Evolutionary conservation across 2,329 filamentous ascomycete genomes (phyloP).

Genomic region (Furcasterigmium sp.): DNA sequence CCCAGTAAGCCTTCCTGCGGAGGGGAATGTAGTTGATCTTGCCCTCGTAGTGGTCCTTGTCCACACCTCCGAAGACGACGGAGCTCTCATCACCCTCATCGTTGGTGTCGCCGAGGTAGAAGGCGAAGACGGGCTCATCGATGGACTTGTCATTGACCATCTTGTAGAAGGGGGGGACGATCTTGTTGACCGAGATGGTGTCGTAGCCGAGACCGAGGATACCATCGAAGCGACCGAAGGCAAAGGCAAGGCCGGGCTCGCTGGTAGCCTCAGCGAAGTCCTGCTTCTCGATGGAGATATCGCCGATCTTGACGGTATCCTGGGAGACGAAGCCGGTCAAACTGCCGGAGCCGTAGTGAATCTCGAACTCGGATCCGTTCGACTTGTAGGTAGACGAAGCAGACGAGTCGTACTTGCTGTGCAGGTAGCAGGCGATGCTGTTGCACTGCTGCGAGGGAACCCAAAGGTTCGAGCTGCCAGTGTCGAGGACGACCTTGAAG

Average conservation of each 20-base stretch:
- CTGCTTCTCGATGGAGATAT: conserved; percentile 81
- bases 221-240: conserved; percentile 95
- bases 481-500: conserved; percentile 99
- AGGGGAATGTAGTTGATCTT: conserved; percentile 91
- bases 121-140: conserved; percentile 90
- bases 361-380: conserved; percentile 90
- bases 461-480: conserved; percentile 98
- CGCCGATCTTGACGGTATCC: conserved; percentile 81
- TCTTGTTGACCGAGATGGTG: conserved; percentile 93
- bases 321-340: conserved; percentile 91
- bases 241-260: conserved; percentile 94
- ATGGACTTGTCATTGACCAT: conserved; percentile 86
- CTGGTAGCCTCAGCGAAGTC: conserved; percentile 94
- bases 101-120: conserved; percentile 81
- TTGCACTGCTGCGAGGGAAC: conserved; percentile 85
- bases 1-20: conserved; percentile 99
- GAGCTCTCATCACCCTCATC: conserved; percentile 70
- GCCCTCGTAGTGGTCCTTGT: conserved; percentile 74
- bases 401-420: conserved; percentile 92
- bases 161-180: conserved; percentile 93
- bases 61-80: conserved; percentile 83
- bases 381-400: conserved; percentile 86
- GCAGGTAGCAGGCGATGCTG: conserved; percentile 97
- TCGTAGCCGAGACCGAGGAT: conserved; percentile 93
- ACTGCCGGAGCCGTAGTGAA: conserved; percentile 91